Evolutionary conservation across 192 early-diverging fungal species (phyloP).

Genomic region (Entrophospora sp.): DNA sequence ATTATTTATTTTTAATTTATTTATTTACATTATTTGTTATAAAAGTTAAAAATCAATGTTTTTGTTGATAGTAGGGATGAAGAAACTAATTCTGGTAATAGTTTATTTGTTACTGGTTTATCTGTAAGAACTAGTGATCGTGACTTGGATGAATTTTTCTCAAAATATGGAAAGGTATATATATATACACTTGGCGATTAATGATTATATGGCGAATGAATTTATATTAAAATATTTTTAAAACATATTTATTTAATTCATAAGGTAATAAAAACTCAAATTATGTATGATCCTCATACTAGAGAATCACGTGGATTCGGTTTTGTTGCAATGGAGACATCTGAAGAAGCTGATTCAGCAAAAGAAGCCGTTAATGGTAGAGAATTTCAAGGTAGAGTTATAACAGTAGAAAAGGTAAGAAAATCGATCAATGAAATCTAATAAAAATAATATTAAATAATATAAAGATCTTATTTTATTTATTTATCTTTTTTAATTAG

Average conservation of each 20-base stretch:
- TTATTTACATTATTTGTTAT: background rate
- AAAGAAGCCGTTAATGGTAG: slow-evolving; percentile 55
- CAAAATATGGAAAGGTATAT: slow-evolving; percentile 63
- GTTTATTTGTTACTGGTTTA: slow-evolving; percentile 69
- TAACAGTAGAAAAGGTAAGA: slow-evolving; percentile 68
- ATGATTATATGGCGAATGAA: too few species aligned
- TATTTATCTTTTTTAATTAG: slow-evolving; percentile 36
- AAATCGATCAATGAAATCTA: too few species aligned
- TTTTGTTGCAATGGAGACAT: slow-evolving; percentile 64
- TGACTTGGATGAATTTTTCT: slow-evolving; percentile 61
- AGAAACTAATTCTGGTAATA: slow-evolving; percentile 54
- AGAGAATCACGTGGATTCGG: slow-evolving; percentile 82
- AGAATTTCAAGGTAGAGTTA: slow-evolving; percentile 72
- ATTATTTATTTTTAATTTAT: background rate
- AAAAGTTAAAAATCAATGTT: background rate
- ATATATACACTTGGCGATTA: too few species aligned
- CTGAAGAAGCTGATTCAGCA: slow-evolving; percentile 63
- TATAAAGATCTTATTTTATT: too few species aligned
- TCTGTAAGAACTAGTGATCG: slow-evolving; percentile 45
- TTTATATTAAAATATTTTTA: background rate
- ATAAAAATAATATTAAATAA: too few species aligned
- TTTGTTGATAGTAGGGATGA: slow-evolving; percentile 23
- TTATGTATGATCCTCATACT: slow-evolving; percentile 75
- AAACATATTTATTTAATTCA: background rate
- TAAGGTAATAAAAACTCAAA: slow-evolving; percentile 56